A percentile compares a stretch with the other conserved stretches of the same genome.
Conservation (phyloP, 2,329 filamentous ascomycete species). For the Trichoderma oligosporum region DNA sequence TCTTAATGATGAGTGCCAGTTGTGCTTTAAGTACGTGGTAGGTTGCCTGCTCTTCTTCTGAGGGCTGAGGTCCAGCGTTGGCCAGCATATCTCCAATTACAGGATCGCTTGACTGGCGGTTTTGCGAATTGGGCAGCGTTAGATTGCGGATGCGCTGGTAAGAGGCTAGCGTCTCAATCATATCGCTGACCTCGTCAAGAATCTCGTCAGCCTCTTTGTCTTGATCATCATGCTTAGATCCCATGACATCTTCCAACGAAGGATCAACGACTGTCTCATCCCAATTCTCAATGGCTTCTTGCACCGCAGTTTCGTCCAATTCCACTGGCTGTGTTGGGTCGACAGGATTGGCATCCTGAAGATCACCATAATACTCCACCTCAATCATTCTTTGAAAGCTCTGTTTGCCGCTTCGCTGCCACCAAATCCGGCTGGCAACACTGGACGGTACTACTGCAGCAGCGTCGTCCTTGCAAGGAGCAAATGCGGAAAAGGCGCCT, state of each 20-base stretch:
- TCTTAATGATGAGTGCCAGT: constrained; percentile 67
- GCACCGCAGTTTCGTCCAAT: constrained; percentile 50
- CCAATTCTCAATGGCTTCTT: constrained; percentile 55
- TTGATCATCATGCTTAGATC: constrained; percentile 52
- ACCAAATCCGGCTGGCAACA: constrained; percentile 68
- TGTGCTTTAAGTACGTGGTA: constrained; percentile 76
- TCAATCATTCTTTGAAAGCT: constrained; percentile 63
- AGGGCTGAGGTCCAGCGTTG: constrained; percentile 64
- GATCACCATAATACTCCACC: constrained; percentile 42
- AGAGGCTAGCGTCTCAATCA: constrained; percentile 72
- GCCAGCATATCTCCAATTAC: constrained; percentile 64
- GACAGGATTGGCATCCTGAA: constrained; percentile 37
- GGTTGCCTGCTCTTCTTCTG: constrained; percentile 55
- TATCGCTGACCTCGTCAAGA: constrained; percentile 68
- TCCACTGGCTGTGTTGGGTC: constrained; percentile 35
- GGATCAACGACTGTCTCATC: constrained; percentile 57
- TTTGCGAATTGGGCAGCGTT: constrained; percentile 61
- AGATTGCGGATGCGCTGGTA: constrained; percentile 76
- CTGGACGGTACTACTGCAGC: constrained; percentile 66
- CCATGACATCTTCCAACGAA: constrained; percentile 50
- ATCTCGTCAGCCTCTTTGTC: constrained; percentile 68
- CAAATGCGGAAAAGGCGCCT: constrained; percentile 75
- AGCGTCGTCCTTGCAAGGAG: constrained; percentile 70
- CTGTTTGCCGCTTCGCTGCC: constrained; percentile 66
- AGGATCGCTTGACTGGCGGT: constrained; percentile 57